phyloP scores from a whole-genome alignment of 768 basidiomycete species.

The Tricholoma saponaceum region DNA sequence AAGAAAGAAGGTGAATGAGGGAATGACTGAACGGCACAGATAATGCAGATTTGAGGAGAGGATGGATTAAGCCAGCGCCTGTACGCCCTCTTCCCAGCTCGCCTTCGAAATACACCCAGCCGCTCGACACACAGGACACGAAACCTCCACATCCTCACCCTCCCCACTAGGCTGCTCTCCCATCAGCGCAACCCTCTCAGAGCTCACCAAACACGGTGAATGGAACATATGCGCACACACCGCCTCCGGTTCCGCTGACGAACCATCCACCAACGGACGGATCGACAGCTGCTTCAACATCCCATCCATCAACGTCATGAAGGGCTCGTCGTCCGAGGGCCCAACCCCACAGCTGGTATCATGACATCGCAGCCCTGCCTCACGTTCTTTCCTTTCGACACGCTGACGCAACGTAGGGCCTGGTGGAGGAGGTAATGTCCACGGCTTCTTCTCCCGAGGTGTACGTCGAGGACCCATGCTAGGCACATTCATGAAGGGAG shows the following conservation, averaged over 20 bases:
- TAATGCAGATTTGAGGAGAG: no score
- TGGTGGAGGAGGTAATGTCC: conserved; percentile 60
- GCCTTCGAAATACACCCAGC: conserved; percentile 53
- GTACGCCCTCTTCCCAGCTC: conserved; percentile 56
- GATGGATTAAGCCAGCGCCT: conserved; percentile 18
- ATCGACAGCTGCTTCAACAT: conserved; percentile 37
- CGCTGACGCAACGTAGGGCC: conserved; percentile 70
- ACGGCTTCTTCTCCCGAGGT: conserved; percentile 36
- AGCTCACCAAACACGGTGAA: conserved; percentile 64
- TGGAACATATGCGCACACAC: conserved; percentile 71
- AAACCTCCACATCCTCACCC: conserved; percentile 54
- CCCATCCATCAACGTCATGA: conserved; percentile 24
- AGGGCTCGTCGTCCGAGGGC: conserved; percentile 69
- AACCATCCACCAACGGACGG: conserved; percentile 15
- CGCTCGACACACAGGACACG: conserved; percentile 68
- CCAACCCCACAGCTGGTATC: conserved; percentile 74
- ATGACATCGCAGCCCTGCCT: conserved; percentile 66
- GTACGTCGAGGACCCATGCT: conserved; percentile 12
- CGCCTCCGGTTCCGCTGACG: conserved; percentile 9
- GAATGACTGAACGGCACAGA: background rate
- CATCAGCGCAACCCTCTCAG: conserved; percentile 62
- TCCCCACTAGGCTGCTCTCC: conserved; percentile 43
- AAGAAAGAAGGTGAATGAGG: background rate
- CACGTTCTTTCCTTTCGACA: conserved; percentile 68
- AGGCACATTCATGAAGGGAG: conserved; percentile 13